A percentile compares a stretch with the other conserved stretches of the same genome.
These are phyloP conservation scores for Alternaria triticimaculans DNA, from an alignment of 2,329 filamentous ascomycete genomes.

Conservation along the genomic window DNA sequence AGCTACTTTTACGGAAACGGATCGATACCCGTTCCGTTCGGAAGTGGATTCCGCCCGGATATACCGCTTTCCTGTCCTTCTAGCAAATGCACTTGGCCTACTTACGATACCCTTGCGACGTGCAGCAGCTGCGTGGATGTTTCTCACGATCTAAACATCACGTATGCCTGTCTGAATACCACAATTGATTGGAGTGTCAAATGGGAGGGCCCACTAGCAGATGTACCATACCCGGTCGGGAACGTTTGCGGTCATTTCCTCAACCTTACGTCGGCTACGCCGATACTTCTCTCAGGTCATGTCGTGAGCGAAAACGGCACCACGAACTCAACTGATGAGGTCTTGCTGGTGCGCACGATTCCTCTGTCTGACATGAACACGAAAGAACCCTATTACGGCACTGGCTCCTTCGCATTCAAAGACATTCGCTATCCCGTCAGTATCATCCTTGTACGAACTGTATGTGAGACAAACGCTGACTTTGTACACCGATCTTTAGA, in stretches of 20 bases:
- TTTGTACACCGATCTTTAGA: too few species aligned
- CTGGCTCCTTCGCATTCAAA: slow-evolving; percentile 26
- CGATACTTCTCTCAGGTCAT: slow-evolving; percentile 28
- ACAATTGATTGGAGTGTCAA: slow-evolving; percentile 25
- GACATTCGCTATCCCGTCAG: slow-evolving; percentile 14
- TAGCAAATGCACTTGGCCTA: slow-evolving; percentile 40
- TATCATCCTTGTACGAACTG: too few species aligned
- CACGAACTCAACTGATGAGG: slow-evolving; percentile 5
- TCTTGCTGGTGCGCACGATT: slow-evolving; percentile 16
- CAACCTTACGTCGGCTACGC: slow-evolving; percentile 17
- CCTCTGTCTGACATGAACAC: slow-evolving; percentile 10
- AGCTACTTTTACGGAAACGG: slow-evolving; percentile 31
- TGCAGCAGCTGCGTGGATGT: slow-evolving; percentile 36
- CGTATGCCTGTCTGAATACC: slow-evolving; percentile 13
- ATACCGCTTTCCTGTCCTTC: slow-evolving; percentile 38
- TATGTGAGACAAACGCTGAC: too few species aligned
- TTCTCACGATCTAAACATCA: slow-evolving; percentile 16
- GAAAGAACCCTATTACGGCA: slow-evolving; percentile 7
- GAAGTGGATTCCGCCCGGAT: slow-evolving; percentile 32
- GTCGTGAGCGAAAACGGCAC: too few species aligned
- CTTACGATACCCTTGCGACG: slow-evolving; percentile 31
- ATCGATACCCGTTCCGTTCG: slow-evolving; percentile 24
- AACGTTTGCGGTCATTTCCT: slow-evolving; percentile 38
- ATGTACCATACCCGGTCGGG: slow-evolving; percentile 16
- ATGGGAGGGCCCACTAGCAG: not conserved